phyloP scores from a whole-genome alignment of 1,284 basidiomycete genomes.

The Cryptococcus depauperatus region DNA sequence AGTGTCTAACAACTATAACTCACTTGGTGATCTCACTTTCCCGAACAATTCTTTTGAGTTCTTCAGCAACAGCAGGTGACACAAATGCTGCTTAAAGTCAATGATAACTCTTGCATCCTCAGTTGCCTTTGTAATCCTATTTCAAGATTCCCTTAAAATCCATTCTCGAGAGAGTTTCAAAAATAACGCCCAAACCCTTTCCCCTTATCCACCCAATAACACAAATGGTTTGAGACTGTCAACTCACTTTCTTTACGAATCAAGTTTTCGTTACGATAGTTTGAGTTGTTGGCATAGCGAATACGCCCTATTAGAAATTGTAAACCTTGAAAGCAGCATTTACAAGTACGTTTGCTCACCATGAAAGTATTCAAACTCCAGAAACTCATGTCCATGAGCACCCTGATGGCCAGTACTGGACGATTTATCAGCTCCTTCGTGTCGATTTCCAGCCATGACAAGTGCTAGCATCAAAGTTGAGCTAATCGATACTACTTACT shows the following conservation, averaged over 20 bases:
- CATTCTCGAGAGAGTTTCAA: too few relatives aligned
- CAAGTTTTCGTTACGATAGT: conserved; percentile 93
- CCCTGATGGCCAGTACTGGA: conserved; percentile 84
- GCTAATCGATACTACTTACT: conserved; percentile 52
- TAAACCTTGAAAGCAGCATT: not conserved
- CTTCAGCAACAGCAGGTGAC: conserved; percentile 79
- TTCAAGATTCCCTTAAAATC: too few relatives aligned
- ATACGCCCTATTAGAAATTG: conserved; percentile 54
- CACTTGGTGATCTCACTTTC: conserved; percentile 92
- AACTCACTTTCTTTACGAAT: conserved; percentile 95
- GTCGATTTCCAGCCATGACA: not conserved
- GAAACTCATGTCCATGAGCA: conserved; percentile 93
- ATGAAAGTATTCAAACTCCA: conserved; percentile 97
- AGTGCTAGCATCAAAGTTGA: not conserved
- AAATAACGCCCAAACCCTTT: not conserved
- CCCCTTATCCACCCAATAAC: not conserved
- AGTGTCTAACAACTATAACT: conserved; percentile 23
- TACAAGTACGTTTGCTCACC: conserved; percentile 41
- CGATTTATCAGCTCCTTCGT: conserved; percentile 12
- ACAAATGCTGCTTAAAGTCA: conserved; percentile 68
- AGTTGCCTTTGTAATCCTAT: too few relatives aligned
- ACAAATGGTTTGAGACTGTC: not conserved
- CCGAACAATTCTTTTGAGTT: conserved; percentile 90
- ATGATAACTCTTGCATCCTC: not conserved
- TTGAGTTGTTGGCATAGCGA: conserved; percentile 98